These are phyloP conservation scores for Chondrostereum purpureum DNA, from an alignment of 1,284 basidiomycete species.

Conservation along the genomic window DNA sequence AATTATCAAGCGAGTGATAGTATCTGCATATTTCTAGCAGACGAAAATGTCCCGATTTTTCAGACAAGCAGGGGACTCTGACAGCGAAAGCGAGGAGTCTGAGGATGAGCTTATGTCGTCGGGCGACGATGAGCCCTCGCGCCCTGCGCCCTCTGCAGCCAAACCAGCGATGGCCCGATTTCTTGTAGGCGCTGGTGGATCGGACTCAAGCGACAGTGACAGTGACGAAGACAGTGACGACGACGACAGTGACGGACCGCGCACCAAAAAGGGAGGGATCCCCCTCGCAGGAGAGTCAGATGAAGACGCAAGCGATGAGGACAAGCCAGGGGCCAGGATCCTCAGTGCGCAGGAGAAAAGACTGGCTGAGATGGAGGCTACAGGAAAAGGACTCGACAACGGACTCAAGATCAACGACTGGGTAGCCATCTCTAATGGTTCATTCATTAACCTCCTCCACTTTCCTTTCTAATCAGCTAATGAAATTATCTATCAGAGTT, in stretches of 20 bases:
- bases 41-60: constrained; percentile 82
- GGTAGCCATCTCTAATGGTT: constrained; percentile 87
- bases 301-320: constrained; percentile 66
- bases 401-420: constrained; percentile 96
- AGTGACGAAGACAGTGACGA: constrained; percentile 41
- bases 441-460: constrained; percentile 15
- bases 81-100: constrained; percentile 71
- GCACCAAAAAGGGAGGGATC: constrained; percentile 17
- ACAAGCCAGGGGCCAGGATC: constrained; percentile 67
- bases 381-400: constrained; percentile 89
- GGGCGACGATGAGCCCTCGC: constrained; percentile 58
- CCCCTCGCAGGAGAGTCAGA: constrained; percentile 42
- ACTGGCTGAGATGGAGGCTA: constrained; percentile 83
- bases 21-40: neutral
- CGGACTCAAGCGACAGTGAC: constrained; percentile 23
- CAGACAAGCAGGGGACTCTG: constrained; percentile 76
- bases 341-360: constrained; percentile 82
- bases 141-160: constrained; percentile 33
- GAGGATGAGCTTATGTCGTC: constrained; percentile 79
- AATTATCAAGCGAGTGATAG: neutral
- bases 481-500: constrained; percentile 64
- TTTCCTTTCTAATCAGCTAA: constrained; percentile 7
- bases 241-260: constrained; percentile 34
- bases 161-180: constrained; percentile 65
- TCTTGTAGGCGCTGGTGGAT: constrained; percentile 11